Evolutionary conservation across 108 stramenopile species (phyloP), one percentile per base, ranked within the genome.

Genomic region (Discostella pseudostelligera): DNA sequence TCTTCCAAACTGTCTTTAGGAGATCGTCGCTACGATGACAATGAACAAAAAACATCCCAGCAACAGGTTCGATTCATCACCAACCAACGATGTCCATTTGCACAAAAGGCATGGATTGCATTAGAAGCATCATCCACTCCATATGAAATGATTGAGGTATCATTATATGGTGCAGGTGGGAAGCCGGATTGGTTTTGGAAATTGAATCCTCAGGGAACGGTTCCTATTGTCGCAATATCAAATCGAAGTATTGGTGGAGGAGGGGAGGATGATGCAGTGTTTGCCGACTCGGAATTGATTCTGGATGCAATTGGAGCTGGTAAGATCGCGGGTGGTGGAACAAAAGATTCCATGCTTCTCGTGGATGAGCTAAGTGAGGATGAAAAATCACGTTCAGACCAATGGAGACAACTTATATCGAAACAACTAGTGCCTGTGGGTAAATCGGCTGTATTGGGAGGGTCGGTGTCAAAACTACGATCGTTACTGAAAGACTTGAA

Each of bases 111-210:
- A 28, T 92, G 87, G 90, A 86, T 87, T 39, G 90, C 87, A 8
- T 65, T 92, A 37, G 90, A 92, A 45, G 76, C 69, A 45, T 61
- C 79, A 6, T 28, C 77, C 13, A 56, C 56, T 12, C 61, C 72
- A 2, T 92, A 84, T 65, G 54, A 78, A 60, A 67, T 87, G 75
- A 67, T 76, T 25, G 76, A 92, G 72, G 72, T 92, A 10, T 76
- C 84, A 24, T 47, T 92, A 0, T 92, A 89, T 50, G 90, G 90
- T 25, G n/a, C 81, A 17, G 80, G 78, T 24, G 90, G 90, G 8
- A 92, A 92, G 49, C 90, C 90, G 9, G 81, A 81, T 59, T 92
- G 90, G 90, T 92, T 92, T 77, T 76, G 74, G 86, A 58, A 87
- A 32, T 72, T 92, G 53, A 92, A 92, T 63, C 84, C 84, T 3